A percentile compares a stretch with the other conserved stretches of the same genome.
Conservation (phyloP, 345 rosid genomes). For the Gossypium anomalum region DNA sequence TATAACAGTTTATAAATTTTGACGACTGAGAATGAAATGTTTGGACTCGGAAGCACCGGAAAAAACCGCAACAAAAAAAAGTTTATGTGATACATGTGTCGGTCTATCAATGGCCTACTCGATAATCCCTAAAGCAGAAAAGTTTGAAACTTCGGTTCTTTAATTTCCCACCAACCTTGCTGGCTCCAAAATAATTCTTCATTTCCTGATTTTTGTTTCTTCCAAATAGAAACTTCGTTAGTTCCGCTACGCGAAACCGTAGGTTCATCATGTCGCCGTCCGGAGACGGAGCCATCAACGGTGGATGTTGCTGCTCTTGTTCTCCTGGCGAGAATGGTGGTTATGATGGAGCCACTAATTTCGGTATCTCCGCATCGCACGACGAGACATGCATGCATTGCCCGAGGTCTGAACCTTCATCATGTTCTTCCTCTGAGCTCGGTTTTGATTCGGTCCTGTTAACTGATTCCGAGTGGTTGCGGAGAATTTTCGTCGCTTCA, state of each 20-base stretch:
- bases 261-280: slow-evolving; percentile 29
- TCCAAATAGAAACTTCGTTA: neutral
- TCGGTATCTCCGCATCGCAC: slow-evolving; percentile 14
- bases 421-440: slow-evolving; percentile 24
- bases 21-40: neutral
- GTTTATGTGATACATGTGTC: slow-evolving; percentile 8
- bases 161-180: slow-evolving; percentile 50
- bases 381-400: slow-evolving; percentile 33
- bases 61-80: neutral
- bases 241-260: slow-evolving; percentile 13
- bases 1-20: too few relatives aligned
- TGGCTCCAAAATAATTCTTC: neutral
- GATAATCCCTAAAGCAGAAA: slow-evolving; percentile 2
- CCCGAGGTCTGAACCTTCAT: slow-evolving; percentile 25
- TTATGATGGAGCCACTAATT: slow-evolving; percentile 10
- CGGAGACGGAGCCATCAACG: slow-evolving; percentile 19
- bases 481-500: slow-evolving; percentile 63
- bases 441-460: slow-evolving; percentile 28
- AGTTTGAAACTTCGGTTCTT: slow-evolving; percentile 25
- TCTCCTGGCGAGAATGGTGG: slow-evolving; percentile 23
- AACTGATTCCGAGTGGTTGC: slow-evolving; percentile 58
- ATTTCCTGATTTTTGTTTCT: neutral
- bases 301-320: slow-evolving; percentile 23
- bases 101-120: neutral
- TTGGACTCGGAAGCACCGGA: neutral